phyloP scores from a whole-genome alignment of 192 early-diverging fungal genomes.

The Mortierella claussenii region DNA sequence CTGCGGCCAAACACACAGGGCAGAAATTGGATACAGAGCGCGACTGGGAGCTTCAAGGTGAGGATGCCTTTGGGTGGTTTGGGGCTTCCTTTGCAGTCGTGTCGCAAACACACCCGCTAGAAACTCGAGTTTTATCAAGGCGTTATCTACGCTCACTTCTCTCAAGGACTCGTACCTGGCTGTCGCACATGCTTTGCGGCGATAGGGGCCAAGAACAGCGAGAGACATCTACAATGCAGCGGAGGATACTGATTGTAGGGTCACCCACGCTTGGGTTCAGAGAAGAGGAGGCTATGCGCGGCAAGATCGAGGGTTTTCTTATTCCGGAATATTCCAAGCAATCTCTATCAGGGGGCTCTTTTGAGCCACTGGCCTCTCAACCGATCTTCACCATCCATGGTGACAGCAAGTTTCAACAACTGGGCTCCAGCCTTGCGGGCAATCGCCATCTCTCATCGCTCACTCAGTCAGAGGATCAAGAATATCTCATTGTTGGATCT shows the following conservation, averaged over 20 bases:
- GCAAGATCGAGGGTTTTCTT: constrained; percentile 64
- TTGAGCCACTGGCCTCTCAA: neutral
- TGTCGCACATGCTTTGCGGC: neutral
- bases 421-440: constrained; percentile 26
- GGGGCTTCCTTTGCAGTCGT: constrained; percentile 24
- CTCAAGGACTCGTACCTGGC: neutral
- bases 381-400: constrained; percentile 48
- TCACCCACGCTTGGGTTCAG: constrained; percentile 38
- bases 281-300: constrained; percentile 49
- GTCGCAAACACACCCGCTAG: neutral
- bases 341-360: neutral
- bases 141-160: neutral
- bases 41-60: constrained; percentile 42
- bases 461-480: neutral
- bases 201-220: too few relatives aligned
- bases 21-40: constrained; percentile 23
- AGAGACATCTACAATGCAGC: neutral
- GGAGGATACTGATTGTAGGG: constrained; percentile 34
- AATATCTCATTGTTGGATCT: constrained; percentile 34
- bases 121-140: neutral
- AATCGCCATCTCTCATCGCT: neutral
- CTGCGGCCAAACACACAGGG: constrained; percentile 10
- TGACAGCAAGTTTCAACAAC: constrained; percentile 49
- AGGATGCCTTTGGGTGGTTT: constrained; percentile 33
- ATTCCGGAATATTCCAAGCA: constrained; percentile 1